A percentile compares a stretch with the other conserved stretches of the same genome.
phyloP scores from a whole-genome alignment of 2,329 filamentous ascomycete species.

The Verticillium nonalfalfae region DNA sequence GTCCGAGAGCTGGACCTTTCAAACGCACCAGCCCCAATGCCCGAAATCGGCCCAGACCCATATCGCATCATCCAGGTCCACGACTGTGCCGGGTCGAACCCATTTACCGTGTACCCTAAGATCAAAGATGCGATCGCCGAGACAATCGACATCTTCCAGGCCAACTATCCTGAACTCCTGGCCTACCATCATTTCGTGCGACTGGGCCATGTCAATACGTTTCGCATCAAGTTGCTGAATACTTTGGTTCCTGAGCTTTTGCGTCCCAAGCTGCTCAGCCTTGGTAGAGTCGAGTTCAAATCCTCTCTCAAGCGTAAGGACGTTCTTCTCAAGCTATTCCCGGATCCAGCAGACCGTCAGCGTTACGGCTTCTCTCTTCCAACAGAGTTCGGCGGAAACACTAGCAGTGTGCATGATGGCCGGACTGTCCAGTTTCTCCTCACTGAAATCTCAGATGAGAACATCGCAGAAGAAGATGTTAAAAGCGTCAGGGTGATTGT shows the following conservation, averaged over 20 bases:
- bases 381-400: not conserved
- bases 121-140: conserved; percentile 44
- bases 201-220: not conserved
- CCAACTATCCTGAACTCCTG: not conserved
- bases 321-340: not conserved
- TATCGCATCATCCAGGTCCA: conserved; percentile 92
- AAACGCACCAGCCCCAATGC: conserved; percentile 63
- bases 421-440: not conserved
- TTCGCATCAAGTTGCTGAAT: not conserved
- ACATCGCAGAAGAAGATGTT: too few species aligned
- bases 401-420: not conserved
- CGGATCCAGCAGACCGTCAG: not conserved
- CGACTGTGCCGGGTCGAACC: conserved; percentile 84
- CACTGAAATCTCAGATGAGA: too few species aligned
- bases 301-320: not conserved
- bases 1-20: conserved; percentile 67
- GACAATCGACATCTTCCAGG: not conserved
- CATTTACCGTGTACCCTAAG: conserved; percentile 72
- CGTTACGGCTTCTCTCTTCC: not conserved
- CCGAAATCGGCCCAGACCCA: conserved; percentile 68
- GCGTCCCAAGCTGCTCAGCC: not conserved
- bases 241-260: not conserved
- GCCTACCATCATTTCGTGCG: not conserved
- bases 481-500: too few species aligned
- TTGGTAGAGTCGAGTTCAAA: not conserved